phyloP scores from a whole-genome alignment of 305 asterid species.

The Fraxinus sp. region DNA sequence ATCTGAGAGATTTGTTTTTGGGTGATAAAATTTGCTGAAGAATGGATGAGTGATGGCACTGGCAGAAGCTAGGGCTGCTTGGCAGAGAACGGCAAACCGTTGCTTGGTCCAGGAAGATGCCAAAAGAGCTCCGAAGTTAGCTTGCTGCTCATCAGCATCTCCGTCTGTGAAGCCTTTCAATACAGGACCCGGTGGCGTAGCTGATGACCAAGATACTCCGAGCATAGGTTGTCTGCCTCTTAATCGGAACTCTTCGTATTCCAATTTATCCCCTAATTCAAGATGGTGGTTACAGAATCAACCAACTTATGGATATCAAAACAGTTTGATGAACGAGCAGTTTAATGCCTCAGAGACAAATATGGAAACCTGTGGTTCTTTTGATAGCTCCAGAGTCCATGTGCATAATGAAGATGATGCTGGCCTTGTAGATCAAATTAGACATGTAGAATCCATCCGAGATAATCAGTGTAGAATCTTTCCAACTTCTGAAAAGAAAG shows the following conservation, averaged over 20 bases:
- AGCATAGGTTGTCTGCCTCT: constrained; percentile 38
- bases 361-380: constrained; percentile 28
- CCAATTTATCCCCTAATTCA: constrained; percentile 63
- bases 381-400: constrained; percentile 21
- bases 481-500: constrained; percentile 24
- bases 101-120: constrained; percentile 93
- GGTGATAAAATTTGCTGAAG: constrained; percentile 26
- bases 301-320: constrained; percentile 38
- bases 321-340: constrained; percentile 38
- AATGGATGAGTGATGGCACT: constrained; percentile 67
- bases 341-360: constrained; percentile 30
- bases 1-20: neutral
- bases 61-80: constrained; percentile 88
- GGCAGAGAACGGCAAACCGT: constrained; percentile 90
- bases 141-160: constrained; percentile 61
- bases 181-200: constrained; percentile 31
- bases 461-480: constrained; percentile 32
- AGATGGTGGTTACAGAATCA: constrained; percentile 75
- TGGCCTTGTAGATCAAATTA: constrained; percentile 27
- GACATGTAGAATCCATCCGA: constrained; percentile 16
- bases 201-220: constrained; percentile 43
- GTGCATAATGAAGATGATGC: constrained; percentile 27
- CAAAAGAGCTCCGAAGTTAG: constrained; percentile 85
- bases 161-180: constrained; percentile 45
- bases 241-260: constrained; percentile 41